Percentiles rank a stretch among this genome's conserved stretches.
phyloP scores from a whole-genome alignment of 129 eudicot genomes.

The Arctium minus region DNA sequence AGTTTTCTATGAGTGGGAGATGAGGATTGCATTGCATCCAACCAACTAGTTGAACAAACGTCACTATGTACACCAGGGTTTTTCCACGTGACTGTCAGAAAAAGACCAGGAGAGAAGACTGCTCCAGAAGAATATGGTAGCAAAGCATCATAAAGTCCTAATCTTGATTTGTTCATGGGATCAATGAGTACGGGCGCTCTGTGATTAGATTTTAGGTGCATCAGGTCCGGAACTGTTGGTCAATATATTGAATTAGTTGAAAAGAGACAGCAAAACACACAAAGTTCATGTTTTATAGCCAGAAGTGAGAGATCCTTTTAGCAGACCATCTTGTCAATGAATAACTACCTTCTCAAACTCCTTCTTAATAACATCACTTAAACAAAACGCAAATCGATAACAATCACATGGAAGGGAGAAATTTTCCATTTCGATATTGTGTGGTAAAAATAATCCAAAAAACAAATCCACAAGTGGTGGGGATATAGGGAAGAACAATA shows the following conservation, averaged over 20 bases:
- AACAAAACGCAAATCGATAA: neutral
- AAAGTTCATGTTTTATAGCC: slow-evolving; percentile 4
- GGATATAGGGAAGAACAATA: slow-evolving; percentile 1
- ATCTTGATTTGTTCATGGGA: slow-evolving; percentile 1
- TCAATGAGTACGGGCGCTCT: slow-evolving; percentile 54
- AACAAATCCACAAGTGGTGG: slow-evolving; percentile 3
- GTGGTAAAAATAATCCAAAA: neutral
- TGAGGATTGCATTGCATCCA: slow-evolving; percentile 95
- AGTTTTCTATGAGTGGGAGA: slow-evolving; percentile 57
- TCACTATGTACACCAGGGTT: slow-evolving; percentile 18
- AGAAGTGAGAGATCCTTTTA: slow-evolving; percentile 6
- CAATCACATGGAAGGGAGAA: slow-evolving; percentile 2
- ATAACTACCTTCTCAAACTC: slow-evolving; percentile 33
- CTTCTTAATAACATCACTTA: slow-evolving; percentile 7
- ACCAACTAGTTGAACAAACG: slow-evolving; percentile 53
- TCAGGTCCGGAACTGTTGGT: slow-evolving; percentile 21
- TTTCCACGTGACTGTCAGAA: neutral
- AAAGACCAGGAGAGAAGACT: slow-evolving; percentile 5
- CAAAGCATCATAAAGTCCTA: slow-evolving; percentile 9
- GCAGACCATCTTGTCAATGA: slow-evolving; percentile 42
- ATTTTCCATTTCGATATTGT: slow-evolving; percentile 2
- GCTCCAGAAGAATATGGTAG: neutral
- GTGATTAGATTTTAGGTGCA: slow-evolving; percentile 55
- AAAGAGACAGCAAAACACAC: neutral
- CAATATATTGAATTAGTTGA: neutral